Conservation (phyloP, 768 basidiomycete species). For the Lactifluus pinguis region DNA sequence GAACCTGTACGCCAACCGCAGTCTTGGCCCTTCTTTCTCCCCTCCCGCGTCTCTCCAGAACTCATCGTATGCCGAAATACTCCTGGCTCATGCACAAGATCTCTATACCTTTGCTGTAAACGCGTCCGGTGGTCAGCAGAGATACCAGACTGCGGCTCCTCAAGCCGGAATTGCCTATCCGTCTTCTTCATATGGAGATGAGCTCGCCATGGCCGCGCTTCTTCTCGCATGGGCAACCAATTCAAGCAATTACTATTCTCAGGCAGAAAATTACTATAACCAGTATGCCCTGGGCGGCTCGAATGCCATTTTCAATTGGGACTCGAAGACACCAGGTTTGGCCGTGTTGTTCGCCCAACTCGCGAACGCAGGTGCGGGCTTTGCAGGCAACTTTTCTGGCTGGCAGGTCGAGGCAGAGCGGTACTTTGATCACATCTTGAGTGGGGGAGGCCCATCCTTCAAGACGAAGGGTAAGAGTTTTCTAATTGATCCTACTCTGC, state of each 20-base stretch:
- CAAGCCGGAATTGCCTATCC: slow-evolving; percentile 53
- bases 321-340: slow-evolving; percentile 68
- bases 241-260: slow-evolving; percentile 45
- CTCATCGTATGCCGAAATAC: slow-evolving; percentile 55
- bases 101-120: slow-evolving; percentile 73
- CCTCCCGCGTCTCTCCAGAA: slow-evolving; percentile 62
- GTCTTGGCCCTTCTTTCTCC: slow-evolving; percentile 45
- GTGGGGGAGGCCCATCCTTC: slow-evolving; percentile 43
- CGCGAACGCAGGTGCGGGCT: slow-evolving; percentile 43
- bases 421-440: slow-evolving; percentile 67
- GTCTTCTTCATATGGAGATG: slow-evolving; percentile 65
- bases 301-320: slow-evolving; percentile 79
- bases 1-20: slow-evolving; percentile 58
- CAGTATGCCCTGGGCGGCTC: slow-evolving; percentile 45
- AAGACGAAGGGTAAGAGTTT: slow-evolving; percentile 49
- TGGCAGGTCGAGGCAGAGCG: slow-evolving; percentile 68
- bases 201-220: slow-evolving; percentile 66
- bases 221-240: slow-evolving; percentile 68
- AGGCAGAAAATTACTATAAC: slow-evolving; percentile 54
- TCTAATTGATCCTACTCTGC: neutral
- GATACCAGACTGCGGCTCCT: slow-evolving; percentile 67
- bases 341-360: slow-evolving; percentile 71
- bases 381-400: slow-evolving; percentile 43
- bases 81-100: slow-evolving; percentile 65
- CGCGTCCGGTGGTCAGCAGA: slow-evolving; percentile 46